These are phyloP conservation scores for Myriosclerotinia curreyana DNA, from an alignment of 2,329 filamentous ascomycete species.

Conservation along the genomic window DNA sequence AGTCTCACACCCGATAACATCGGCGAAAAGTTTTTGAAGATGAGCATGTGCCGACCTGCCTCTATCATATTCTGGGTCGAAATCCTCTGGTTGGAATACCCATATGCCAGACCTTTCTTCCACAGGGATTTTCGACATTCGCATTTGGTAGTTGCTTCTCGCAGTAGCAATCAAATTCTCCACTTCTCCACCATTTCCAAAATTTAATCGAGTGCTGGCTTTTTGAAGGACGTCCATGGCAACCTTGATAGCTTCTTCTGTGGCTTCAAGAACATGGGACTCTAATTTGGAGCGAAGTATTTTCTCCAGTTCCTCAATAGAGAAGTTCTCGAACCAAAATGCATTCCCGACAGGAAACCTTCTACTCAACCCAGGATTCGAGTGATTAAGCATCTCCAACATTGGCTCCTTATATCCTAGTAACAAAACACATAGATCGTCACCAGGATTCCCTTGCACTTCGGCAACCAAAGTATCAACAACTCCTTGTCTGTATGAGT, in stretches of 20 bases:
- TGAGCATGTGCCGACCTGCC: slow-evolving; percentile 42
- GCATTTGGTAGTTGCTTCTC: slow-evolving; percentile 47
- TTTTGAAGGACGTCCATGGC: slow-evolving; percentile 58
- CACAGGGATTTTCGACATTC: slow-evolving; percentile 33
- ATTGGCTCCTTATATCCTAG: slow-evolving; percentile 66
- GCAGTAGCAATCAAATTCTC: slow-evolving; percentile 57
- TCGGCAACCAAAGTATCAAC: slow-evolving; percentile 72
- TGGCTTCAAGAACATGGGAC: slow-evolving; percentile 45
- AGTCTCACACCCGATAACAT: slow-evolving; percentile 49
- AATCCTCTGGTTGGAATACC: slow-evolving; percentile 42
- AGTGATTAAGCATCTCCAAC: slow-evolving; percentile 48
- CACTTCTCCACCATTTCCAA: slow-evolving; percentile 71
- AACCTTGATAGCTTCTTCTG: slow-evolving; percentile 45
- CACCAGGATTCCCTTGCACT: slow-evolving; percentile 64
- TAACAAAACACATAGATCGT: slow-evolving; percentile 69
- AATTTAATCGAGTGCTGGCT: slow-evolving; percentile 59
- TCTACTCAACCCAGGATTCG: slow-evolving; percentile 65
- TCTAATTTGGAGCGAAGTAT: slow-evolving; percentile 51
- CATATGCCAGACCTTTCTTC: slow-evolving; percentile 28
- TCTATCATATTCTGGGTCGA: slow-evolving; percentile 51
- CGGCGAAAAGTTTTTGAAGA: slow-evolving; percentile 47
- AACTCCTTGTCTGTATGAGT: slow-evolving; percentile 59
- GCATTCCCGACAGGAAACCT: slow-evolving; percentile 62
- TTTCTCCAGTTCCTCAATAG: slow-evolving; percentile 52
- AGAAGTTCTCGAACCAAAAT: slow-evolving; percentile 68